Base-by-base conservation (phyloP, 2,329 filamentous ascomycete genomes). In the Pseudogymnoascus sp. region DNA sequence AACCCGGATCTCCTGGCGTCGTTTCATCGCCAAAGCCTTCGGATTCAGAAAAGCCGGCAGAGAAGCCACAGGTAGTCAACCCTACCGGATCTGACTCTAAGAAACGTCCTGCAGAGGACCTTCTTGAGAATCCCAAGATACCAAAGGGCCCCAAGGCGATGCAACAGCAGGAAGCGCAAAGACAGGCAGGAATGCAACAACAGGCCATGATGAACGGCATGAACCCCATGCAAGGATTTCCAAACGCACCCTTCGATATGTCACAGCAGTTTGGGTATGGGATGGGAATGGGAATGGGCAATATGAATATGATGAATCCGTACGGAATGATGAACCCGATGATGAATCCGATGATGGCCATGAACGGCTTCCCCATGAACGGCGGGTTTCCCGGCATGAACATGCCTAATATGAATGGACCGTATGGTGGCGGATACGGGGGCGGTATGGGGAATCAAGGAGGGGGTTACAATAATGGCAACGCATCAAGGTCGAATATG, bases 101-200 rank as follows among this genome's bases (percentile, higher is more conserved):
- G 77, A 99, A 97, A 78, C 86, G 95, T 21, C 83, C 89, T 10
- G 91, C 92, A 13, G 91, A 93, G 36, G 88, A 92, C 62, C 81
- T 81, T 33, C 77, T 83, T 6, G 84, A 87, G 69, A 87, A 88
- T 68, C 83, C 83, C 42, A 84, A 83, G 71, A 83, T 87, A 42
- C 83, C 85, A 53, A 88, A 87, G 69, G 85, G 80, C 0, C 86
- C 85, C 1, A 86, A 85, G 72, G 85, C 82, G 38, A 88, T 86
- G 85, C 83, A 82, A 69, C 81, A 78, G 68, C 76, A 78, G 42
- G 67, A 73, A 70, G 65, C 68, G 13, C 76, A 74, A 71, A 79
- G 79, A 70, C 77, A 75, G 60, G 65, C 69, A 7, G 67, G 69
- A 66, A 62, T 67, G 28, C 76, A 74, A 71, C 77, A 75, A 62